Evolutionary conservation across 441 rosid species (phyloP).

Genomic region (Brassica balearica): DNA sequence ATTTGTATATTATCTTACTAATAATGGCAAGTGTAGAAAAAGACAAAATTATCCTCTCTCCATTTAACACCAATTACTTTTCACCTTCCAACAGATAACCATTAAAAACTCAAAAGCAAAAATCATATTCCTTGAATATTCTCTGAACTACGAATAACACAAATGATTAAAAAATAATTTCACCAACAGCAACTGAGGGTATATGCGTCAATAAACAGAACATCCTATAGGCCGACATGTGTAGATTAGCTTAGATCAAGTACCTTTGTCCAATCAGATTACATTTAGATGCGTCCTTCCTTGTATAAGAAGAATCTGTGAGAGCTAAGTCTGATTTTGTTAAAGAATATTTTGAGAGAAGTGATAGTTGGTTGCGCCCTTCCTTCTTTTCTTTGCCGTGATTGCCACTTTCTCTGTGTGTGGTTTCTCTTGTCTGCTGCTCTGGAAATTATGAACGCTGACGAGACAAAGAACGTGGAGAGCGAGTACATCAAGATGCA

Average conservation of each 20-base stretch:
- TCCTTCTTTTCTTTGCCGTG: neutral
- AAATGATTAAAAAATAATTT: neutral
- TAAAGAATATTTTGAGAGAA: too few relatives aligned
- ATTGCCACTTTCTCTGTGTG: neutral
- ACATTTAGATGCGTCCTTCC: neutral
- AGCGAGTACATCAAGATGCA: constrained; percentile 67
- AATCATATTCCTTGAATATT: constrained; percentile 1
- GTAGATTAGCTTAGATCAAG: neutral
- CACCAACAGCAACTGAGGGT: neutral
- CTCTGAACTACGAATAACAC: neutral
- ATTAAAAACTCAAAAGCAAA: neutral
- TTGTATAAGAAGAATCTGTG: neutral
- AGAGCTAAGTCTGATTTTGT: neutral
- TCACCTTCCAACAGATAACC: neutral
- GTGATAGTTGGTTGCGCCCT: neutral
- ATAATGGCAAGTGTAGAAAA: neutral
- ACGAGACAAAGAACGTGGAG: constrained; percentile 38
- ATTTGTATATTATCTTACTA: neutral
- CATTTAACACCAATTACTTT: neutral
- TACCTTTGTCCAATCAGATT: neutral
- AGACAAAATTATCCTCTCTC: neutral
- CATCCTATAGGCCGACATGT: constrained; percentile 11
- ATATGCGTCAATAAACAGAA: neutral
- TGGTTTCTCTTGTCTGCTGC: too few relatives aligned
- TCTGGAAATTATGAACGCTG: constrained; percentile 7